Evolutionary conservation across 2,329 filamentous ascomycete genomes (phyloP), one percentile per base, ranked within the genome.

Genomic region (Sporothrix humicola): DNA sequence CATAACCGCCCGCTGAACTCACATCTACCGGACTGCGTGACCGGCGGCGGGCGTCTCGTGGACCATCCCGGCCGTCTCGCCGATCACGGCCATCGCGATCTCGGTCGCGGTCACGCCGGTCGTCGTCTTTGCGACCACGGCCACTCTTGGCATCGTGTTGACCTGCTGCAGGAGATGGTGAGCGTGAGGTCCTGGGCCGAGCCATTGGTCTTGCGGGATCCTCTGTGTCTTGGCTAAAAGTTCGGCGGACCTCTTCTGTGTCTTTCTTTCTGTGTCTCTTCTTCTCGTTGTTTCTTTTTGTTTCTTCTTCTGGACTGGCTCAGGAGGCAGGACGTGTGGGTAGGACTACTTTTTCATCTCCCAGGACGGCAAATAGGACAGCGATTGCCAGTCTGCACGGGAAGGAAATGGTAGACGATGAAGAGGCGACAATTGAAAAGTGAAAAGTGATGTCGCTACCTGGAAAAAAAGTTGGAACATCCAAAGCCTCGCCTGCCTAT

Each of bases 81-180:
- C 83, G 80, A 77, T 87, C 85, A 79, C 85, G 83, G 73, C 83
- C 83, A 76, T 85, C 84, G 75, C 85, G 83, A 76, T 59, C 71
- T 12, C 86, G 79, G 75, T 82, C 85, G 69, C 84, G 82, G 73
- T 86, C 85, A 72, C 84, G 88, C 81, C 89, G 89, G 78, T 84
- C 85, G 81, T 88, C 87, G 83, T 88, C 86, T 83, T 90, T 88
- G 79, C 87, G 87, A 80, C 84, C 89, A 84, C 89, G 92, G 80
- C 84, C 89, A 84, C 89, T 92, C 85, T 90, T 91, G 80, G 90
- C 89, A 83, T 90, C 90, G 83, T 89, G 87, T 81, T 92, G 91
- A 87, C 92, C 92, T 94, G 91, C 90, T 94, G 91, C 90, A 91
- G 92, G 92, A 90, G 92, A 94, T 93, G 93, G 93, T 95, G 93